Evolutionary conservation across 352 stramenopile species (phyloP).

Genomic region (Hyaloperonospora brassicae): DNA sequence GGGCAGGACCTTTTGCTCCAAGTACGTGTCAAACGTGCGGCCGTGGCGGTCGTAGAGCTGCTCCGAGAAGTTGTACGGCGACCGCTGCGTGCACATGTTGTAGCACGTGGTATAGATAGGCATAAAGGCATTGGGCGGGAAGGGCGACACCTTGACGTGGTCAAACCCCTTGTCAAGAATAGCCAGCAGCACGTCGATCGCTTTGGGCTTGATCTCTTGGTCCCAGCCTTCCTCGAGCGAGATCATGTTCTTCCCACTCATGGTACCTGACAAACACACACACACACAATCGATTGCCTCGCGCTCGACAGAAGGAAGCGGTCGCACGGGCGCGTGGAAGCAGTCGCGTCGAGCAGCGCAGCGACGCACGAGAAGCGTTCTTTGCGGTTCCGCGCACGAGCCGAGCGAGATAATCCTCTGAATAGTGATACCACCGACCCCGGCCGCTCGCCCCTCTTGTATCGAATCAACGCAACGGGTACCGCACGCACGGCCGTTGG

Average conservation of each 20-base stretch:
- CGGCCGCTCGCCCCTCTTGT: too few species aligned
- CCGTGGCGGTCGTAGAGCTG: slow-evolving; percentile 97
- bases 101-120: slow-evolving; percentile 92
- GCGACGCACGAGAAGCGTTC: too few species aligned
- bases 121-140: slow-evolving; percentile 83
- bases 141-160: slow-evolving; percentile 70
- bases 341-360: too few species aligned
- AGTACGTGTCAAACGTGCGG: slow-evolving; percentile 83
- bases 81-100: slow-evolving; percentile 99
- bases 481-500: too few species aligned
- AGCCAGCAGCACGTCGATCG: slow-evolving; percentile 80
- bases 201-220: slow-evolving; percentile 84
- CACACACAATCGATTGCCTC: too few species aligned
- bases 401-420: too few species aligned
- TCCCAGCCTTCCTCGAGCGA: slow-evolving; percentile 82
- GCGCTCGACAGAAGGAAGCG: too few species aligned
- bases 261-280: slow-evolving; percentile 5
- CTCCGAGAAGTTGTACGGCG: slow-evolving; percentile 98
- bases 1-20: slow-evolving; percentile 86
- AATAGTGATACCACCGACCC: too few species aligned
- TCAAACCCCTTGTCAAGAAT: slow-evolving; percentile 84
- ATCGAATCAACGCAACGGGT: too few species aligned
- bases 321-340: too few species aligned
- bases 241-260: slow-evolving; percentile 80
- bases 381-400: too few species aligned